These are phyloP conservation scores for Aureobasidium sp. DNA, from an alignment of 2,329 filamentous ascomycete species.

Conservation along the genomic window DNA sequence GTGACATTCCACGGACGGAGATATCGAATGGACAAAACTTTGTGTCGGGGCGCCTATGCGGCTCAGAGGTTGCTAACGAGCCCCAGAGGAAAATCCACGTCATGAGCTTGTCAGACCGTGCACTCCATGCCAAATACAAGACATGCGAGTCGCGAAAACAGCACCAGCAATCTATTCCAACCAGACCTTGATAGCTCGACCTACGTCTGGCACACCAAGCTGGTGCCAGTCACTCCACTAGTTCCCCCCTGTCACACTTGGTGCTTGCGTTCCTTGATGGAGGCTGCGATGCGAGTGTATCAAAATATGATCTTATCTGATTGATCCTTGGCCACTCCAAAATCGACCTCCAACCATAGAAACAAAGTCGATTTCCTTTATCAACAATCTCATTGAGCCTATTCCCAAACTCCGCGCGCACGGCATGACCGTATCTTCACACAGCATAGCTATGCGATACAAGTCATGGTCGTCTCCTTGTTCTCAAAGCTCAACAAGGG, in stretches of 20 bases:
- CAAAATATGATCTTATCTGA: constrained; percentile 2
- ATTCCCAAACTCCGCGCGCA: no score
- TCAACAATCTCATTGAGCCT: background rate
- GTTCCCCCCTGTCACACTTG: background rate
- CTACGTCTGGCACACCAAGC: background rate
- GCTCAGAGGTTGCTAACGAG: background rate
- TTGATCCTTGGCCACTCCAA: background rate
- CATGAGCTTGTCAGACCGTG: constrained; percentile 3
- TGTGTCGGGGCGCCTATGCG: background rate
- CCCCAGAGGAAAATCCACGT: background rate
- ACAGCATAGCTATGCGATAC: background rate
- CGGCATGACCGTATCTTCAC: background rate
- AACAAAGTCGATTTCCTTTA: background rate
- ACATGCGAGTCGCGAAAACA: background rate
- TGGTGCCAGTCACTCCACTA: background rate
- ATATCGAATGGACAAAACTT: background rate
- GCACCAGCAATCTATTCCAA: background rate
- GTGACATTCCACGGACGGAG: background rate
- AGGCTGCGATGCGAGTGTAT: background rate
- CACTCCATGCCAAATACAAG: background rate
- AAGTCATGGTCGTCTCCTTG: background rate
- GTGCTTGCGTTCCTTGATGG: background rate
- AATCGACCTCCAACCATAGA: background rate
- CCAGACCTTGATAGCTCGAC: background rate
- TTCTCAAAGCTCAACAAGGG: background rate